Evolutionary conservation across 2,329 filamentous ascomycete species (phyloP), one percentile per base, ranked within the genome.

Genomic region (Fusarium mundagurra): DNA sequence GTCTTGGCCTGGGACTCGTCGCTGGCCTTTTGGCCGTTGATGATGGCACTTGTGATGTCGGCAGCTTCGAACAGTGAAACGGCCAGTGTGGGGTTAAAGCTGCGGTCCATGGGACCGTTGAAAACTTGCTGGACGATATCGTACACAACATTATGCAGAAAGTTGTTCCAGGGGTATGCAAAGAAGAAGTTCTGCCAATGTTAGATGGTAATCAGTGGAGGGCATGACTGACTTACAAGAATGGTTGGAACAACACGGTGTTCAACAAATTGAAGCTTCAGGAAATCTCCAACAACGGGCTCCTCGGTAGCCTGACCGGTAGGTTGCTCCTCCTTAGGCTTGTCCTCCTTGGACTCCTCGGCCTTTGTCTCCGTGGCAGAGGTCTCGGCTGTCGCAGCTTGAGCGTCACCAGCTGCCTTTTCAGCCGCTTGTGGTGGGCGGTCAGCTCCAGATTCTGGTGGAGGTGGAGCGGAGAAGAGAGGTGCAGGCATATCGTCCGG

Each of bases 51-150:
- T 5, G 96, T 98, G 72, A 99, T 92, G 73, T 95, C 92, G 20
- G 95, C 96, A 57, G 92, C 92, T 80, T 97, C 94, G 78, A 99
- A 99, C 27, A 99, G 90, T 75, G 97, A 96, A 68, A 98, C 92
- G 18, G 96, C 96, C 59, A 99, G 86, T 54, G 91, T 92, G 17
- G 94, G 92, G 83, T 99, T 99, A 84, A 93, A 98, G 34, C 96
- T 95, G 69, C 95, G 93, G 77, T 98, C 96, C 93, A 99, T 98
- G 1, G 95, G 95, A 14, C 96, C 96, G 81, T 99, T 99, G 83
- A 99, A 98, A 2, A 99, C 96, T 85, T 99, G 96, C 82, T 99
- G 96, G 48, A 99, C 94, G 79, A 99, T 95, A 82, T 99, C 96
- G 81, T 99, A 99, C 54, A 99, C 96, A 48, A 99, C 96, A 80